Percentiles rank a stretch among this genome's conserved stretches.
These are phyloP conservation scores for Paspalum notatum DNA, from an alignment of 176 grass and related monocot species.

Conservation along the genomic window DNA sequence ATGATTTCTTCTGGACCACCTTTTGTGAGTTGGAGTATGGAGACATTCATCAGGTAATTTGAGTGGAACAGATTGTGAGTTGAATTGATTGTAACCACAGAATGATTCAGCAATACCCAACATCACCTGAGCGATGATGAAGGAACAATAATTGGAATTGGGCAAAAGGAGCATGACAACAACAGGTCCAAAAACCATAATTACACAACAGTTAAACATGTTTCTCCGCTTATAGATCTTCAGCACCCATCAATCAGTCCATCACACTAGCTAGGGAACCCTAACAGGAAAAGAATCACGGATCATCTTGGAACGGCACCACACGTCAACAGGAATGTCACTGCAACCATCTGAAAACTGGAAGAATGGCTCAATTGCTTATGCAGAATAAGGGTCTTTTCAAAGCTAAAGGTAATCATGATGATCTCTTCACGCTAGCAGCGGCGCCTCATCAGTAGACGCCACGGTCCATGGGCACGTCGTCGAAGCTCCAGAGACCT, in stretches of 20 bases:
- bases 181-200: not conserved
- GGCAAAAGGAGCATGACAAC: not conserved
- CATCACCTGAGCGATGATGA: not conserved
- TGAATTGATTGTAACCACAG: not conserved
- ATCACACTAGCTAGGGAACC: not conserved
- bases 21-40: not conserved
- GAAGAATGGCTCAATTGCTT: not conserved
- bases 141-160: not conserved
- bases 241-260: not conserved
- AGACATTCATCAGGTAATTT: not conserved
- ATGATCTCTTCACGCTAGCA: not conserved
- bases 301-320: not conserved
- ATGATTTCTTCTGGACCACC: not conserved
- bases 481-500: constrained; percentile 36
- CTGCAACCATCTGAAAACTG: not conserved
- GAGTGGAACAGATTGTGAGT: not conserved
- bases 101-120: not conserved
- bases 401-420: not conserved
- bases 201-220: not conserved
- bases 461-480: not conserved
- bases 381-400: not conserved
- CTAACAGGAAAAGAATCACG: not conserved
- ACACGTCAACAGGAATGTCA: not conserved
- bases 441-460: constrained; percentile 22
- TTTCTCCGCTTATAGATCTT: not conserved